Percentiles rank a stretch among this genome's conserved stretches.
Conservation (phyloP, 2,329 filamentous ascomycete genomes). For the Knufia petricola region DNA sequence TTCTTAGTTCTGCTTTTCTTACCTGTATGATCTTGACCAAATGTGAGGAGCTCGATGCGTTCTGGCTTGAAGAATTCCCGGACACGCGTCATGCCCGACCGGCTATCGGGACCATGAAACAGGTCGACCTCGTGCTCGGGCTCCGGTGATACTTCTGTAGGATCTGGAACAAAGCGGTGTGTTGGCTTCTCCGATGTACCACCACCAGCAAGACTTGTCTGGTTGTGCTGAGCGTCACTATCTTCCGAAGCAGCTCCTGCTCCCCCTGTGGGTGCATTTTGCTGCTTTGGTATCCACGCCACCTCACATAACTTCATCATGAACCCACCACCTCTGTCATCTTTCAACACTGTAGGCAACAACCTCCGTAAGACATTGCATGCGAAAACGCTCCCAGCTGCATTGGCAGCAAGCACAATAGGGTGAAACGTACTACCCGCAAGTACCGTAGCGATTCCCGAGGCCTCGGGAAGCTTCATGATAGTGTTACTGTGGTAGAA, state of each 20-base stretch:
- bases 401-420: slow-evolving; percentile 42
- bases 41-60: slow-evolving; percentile 26
- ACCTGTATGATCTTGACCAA: slow-evolving; percentile 13
- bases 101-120: slow-evolving; percentile 15
- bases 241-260: slow-evolving; percentile 26
- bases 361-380: slow-evolving; percentile 45
- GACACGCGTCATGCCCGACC: slow-evolving; percentile 33
- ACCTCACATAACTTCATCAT: slow-evolving; percentile 50
- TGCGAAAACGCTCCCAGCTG: slow-evolving; percentile 42
- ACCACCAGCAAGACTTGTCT: background rate
- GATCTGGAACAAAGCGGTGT: background rate
- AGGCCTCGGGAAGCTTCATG: slow-evolving; percentile 36
- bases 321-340: slow-evolving; percentile 42
- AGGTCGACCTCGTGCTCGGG: slow-evolving; percentile 9
- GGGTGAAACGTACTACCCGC: slow-evolving; percentile 40
- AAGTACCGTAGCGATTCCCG: slow-evolving; percentile 28
- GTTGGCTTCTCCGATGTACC: background rate
- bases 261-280: background rate
- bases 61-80: slow-evolving; percentile 37
- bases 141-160: background rate
- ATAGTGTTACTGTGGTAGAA: slow-evolving; percentile 33
- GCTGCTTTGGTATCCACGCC: slow-evolving; percentile 37
- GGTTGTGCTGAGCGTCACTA: slow-evolving; percentile 25
- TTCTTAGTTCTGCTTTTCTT: background rate
- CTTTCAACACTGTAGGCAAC: slow-evolving; percentile 24